Percentiles rank a stretch among this genome's conserved stretches.
These are phyloP conservation scores for Cryptococcus sp. DNA, from an alignment of 1,284 basidiomycete species.

Conservation along the genomic window DNA sequence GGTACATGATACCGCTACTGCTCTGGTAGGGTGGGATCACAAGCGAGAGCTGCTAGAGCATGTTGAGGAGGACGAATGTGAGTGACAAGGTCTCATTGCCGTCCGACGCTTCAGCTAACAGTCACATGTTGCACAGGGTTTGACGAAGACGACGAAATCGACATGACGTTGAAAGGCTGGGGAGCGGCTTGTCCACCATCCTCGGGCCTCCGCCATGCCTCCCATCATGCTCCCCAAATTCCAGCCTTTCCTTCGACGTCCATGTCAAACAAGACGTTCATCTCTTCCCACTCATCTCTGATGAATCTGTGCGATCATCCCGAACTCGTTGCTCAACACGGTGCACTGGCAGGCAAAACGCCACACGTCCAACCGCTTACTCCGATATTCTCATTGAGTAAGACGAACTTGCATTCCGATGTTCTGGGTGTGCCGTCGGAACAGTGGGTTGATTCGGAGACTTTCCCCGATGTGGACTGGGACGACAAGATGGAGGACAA, in stretches of 20 bases:
- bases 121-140: not conserved
- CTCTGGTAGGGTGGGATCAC: conserved; percentile 56
- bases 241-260: conserved; percentile 1
- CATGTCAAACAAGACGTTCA: conserved; percentile 35
- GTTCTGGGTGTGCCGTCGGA: conserved; percentile 51
- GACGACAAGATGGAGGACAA: conserved; percentile 29
- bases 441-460: conserved; percentile 33
- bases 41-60: conserved; percentile 53
- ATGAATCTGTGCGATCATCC: conserved; percentile 49
- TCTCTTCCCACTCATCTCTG: conserved; percentile 30
- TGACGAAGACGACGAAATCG: not conserved
- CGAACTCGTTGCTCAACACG: conserved; percentile 38
- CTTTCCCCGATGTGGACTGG: conserved; percentile 34
- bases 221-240: not conserved
- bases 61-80: conserved; percentile 55
- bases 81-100: conserved; percentile 21
- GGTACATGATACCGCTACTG: conserved; percentile 55
- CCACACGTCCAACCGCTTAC: conserved; percentile 29
- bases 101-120: not conserved
- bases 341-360: conserved; percentile 34
- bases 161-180: not conserved
- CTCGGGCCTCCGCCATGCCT: not conserved
- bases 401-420: conserved; percentile 46
- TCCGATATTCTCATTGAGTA: conserved; percentile 46
- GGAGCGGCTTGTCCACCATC: not conserved